phyloP scores from a whole-genome alignment of 495 filamentous ascomycete genomes.

The Xylaria acuta region DNA sequence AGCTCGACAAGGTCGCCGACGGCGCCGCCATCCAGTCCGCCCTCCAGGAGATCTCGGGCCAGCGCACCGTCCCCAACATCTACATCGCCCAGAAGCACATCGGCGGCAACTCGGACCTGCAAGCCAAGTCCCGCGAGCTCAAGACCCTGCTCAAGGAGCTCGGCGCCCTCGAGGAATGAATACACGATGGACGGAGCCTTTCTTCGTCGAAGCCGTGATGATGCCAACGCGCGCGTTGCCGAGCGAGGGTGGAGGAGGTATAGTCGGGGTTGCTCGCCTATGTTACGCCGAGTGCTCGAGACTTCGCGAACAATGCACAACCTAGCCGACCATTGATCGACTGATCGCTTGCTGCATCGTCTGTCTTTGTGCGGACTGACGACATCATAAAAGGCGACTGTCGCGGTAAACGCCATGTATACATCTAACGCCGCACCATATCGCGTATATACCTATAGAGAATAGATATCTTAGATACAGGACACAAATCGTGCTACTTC shows the following conservation, averaged over 20 bases:
- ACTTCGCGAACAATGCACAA: background rate
- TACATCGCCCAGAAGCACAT: slow-evolving; percentile 92
- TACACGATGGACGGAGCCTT: slow-evolving; percentile 16
- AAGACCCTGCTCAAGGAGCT: slow-evolving; percentile 47
- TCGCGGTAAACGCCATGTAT: background rate
- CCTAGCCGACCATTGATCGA: background rate
- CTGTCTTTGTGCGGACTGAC: background rate
- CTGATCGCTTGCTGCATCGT: background rate
- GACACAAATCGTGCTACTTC: background rate
- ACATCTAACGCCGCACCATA: background rate
- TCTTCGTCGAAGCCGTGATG: slow-evolving; percentile 19
- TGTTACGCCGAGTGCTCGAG: background rate
- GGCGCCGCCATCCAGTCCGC: slow-evolving; percentile 83
- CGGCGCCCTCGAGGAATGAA: slow-evolving; percentile 45
- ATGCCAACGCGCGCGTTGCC: background rate
- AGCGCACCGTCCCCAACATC: slow-evolving; percentile 93
- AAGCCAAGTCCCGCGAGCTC: slow-evolving; percentile 59
- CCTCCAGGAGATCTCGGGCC: slow-evolving; percentile 76
- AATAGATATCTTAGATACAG: background rate
- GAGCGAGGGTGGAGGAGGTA: background rate
- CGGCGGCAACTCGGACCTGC: slow-evolving; percentile 94
- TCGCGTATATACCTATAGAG: background rate
- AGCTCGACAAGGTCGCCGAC: slow-evolving; percentile 89
- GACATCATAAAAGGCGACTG: background rate
- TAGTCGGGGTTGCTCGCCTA: background rate